A percentile compares a stretch with the other conserved stretches of the same genome.
Conservation (phyloP, 2,329 filamentous ascomycete species). For the Cephalotrichum gorgonifer region DNA sequence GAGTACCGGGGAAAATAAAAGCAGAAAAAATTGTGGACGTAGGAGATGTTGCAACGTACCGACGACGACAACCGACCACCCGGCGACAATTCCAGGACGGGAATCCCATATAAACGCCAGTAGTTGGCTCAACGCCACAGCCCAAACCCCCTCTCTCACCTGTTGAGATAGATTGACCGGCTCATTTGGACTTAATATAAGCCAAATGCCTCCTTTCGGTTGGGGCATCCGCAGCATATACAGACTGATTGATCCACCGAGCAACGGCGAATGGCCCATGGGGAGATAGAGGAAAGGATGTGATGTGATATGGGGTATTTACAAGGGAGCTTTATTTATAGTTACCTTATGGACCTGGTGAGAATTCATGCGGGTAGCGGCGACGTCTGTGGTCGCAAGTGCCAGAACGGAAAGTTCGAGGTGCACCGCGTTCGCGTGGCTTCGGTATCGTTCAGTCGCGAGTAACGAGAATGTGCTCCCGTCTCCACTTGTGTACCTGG, state of each 20-base stretch:
- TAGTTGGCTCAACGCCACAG: not conserved
- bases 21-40: not conserved
- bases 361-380: not conserved
- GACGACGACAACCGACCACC: not conserved
- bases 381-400: not conserved
- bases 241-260: not conserved
- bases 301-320: not conserved
- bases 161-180: slow-evolving; percentile 2
- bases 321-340: not conserved
- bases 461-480: not conserved
- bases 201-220: not conserved
- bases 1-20: too few species aligned
- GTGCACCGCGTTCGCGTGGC: not conserved
- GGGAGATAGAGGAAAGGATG: not conserved
- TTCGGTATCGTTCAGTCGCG: not conserved
- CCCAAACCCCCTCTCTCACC: not conserved
- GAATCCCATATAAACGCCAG: not conserved
- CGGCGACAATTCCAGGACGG: not conserved
- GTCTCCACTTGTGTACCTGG: not conserved
- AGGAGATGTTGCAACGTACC: not conserved
- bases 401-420: not conserved
- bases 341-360: not conserved
- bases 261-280: not conserved
- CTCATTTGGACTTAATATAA: slow-evolving; percentile 6
- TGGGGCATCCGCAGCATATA: not conserved